Conservation (phyloP, 192 early-diverging fungal genomes). For the Funneliformis mosseae region DNA sequence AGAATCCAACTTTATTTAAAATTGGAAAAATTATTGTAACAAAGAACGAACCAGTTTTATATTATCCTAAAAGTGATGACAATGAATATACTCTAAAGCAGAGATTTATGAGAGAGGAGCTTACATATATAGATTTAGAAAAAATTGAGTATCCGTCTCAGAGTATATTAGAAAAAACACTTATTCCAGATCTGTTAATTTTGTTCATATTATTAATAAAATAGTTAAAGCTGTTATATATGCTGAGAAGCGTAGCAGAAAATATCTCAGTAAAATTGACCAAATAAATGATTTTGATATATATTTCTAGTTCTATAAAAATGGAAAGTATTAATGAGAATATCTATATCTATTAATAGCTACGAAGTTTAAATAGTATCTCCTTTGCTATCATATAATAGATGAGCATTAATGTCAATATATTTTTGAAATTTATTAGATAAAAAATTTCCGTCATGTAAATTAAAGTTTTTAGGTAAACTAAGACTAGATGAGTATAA, state of each 20-base stretch:
- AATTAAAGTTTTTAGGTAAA: neutral
- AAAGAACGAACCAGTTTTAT: slow-evolving; percentile 18
- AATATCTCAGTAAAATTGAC: slow-evolving; percentile 2
- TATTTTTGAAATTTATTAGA: slow-evolving; percentile 18
- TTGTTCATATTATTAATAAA: slow-evolving; percentile 27
- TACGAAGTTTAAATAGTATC: slow-evolving; percentile 13
- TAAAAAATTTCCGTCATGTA: slow-evolving; percentile 26
- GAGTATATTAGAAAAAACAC: slow-evolving; percentile 29
- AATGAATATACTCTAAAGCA: neutral
- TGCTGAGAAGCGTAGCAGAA: neutral
- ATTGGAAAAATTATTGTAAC: slow-evolving; percentile 13
- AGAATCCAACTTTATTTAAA: neutral
- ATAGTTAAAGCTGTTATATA: slow-evolving; percentile 14
- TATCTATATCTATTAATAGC: slow-evolving; percentile 29
- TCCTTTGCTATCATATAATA: neutral
- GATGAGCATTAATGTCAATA: neutral
- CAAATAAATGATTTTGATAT: slow-evolving; percentile 19
- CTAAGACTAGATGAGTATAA: slow-evolving; percentile 13
- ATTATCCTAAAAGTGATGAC: slow-evolving; percentile 19
- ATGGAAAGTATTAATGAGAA: slow-evolving; percentile 15
- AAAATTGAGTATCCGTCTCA: slow-evolving; percentile 14
- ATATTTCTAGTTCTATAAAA: slow-evolving; percentile 18
- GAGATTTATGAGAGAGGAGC: neutral
- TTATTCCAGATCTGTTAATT: slow-evolving; percentile 19
- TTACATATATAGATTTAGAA: neutral